Evolutionary conservation across 2,329 filamentous ascomycete species (phyloP), one percentile per base, ranked within the genome.

Genomic region (Penicillium sp.): DNA sequence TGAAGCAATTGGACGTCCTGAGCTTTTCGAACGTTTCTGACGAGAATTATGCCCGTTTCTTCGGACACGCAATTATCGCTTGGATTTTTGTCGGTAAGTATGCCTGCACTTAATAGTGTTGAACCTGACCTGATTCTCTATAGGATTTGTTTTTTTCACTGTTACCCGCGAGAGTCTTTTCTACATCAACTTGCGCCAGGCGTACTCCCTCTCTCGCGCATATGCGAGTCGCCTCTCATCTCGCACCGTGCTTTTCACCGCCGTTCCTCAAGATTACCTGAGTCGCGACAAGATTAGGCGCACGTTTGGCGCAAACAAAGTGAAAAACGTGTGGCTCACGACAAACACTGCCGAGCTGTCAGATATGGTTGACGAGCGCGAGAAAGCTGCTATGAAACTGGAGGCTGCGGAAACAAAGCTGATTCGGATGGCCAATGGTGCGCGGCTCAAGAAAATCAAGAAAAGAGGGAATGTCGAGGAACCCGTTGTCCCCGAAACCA

Each of bases 101-200:
- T 5, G 47, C 9, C 11, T 5, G n/a, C 5, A n/a, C 3, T 9
- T 57, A 8, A 45, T 17, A 26, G 29, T 53, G 41, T 52, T 52
- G n/a, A 60, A 38, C 3, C 30, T 50, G 29, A 35, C 26, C 23
- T 46, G 29, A 38, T 38, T 19, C 13, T 54, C 19, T 21, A 29
- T 46, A 81, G 79, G 86, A 50, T 98, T 98, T 74, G 84, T 98
- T 67, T 90, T 98, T 76, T 95, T 91, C 78, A 89, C 92, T 72
- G 87, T 98, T 65, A 90, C 93, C 60, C 87, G 94, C 61, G 94
- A 98, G 77, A 89, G 88, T 73, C 90, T 98, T 69, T 97, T 90
- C 84, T 96, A 92, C 78, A 90, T 97, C 81, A 96, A 96, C 72
- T 80, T 98, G 56, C 91, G 93, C 66, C 94, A 98, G 79, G 94